Evolutionary conservation across 2,329 filamentous ascomycete species (phyloP).

Genomic region (Nigrospora osmanthi): DNA sequence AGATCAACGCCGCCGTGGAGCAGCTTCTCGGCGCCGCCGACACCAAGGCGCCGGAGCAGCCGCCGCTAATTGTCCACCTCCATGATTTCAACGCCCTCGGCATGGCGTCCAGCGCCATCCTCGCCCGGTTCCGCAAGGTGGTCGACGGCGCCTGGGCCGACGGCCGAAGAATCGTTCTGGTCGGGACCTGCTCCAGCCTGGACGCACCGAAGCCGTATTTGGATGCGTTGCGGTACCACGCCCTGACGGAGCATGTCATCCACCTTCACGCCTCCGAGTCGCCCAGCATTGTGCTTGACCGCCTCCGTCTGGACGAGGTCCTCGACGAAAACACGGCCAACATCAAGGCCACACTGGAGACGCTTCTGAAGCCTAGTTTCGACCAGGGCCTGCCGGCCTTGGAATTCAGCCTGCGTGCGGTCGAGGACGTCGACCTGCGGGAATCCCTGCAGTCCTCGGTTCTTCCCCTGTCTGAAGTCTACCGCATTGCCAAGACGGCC

Average conservation of each 20-base stretch:
- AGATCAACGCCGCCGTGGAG: slow-evolving; percentile 49
- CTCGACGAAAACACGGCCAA: slow-evolving; percentile 20
- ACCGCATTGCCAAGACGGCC: slow-evolving; percentile 18
- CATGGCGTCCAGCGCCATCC: slow-evolving; percentile 55
- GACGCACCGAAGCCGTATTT: slow-evolving; percentile 36
- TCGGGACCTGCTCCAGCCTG: slow-evolving; percentile 66
- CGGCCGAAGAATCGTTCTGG: slow-evolving; percentile 65
- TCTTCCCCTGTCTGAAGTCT: slow-evolving; percentile 9
- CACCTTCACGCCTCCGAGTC: slow-evolving; percentile 9
- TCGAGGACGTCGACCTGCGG: slow-evolving; percentile 3
- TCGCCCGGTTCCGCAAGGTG: slow-evolving; percentile 61
- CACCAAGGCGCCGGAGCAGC: slow-evolving; percentile 21
- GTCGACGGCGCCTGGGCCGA: slow-evolving; percentile 65
- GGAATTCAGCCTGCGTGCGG: slow-evolving; percentile 1
- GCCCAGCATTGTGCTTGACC: neutral
- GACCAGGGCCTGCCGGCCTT: neutral
- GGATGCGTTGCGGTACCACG: slow-evolving; percentile 29
- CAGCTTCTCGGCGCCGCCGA: slow-evolving; percentile 44
- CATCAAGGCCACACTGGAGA: slow-evolving; percentile 13
- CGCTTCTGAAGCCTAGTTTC: neutral
- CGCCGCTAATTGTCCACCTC: slow-evolving; percentile 64
- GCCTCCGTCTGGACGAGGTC: slow-evolving; percentile 4
- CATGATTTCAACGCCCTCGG: slow-evolving; percentile 76
- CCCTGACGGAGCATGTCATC: slow-evolving; percentile 25
- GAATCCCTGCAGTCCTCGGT: slow-evolving; percentile 9